Conservation (phyloP, 2,329 filamentous ascomycete species). For the Diaporthe sp. region DNA sequence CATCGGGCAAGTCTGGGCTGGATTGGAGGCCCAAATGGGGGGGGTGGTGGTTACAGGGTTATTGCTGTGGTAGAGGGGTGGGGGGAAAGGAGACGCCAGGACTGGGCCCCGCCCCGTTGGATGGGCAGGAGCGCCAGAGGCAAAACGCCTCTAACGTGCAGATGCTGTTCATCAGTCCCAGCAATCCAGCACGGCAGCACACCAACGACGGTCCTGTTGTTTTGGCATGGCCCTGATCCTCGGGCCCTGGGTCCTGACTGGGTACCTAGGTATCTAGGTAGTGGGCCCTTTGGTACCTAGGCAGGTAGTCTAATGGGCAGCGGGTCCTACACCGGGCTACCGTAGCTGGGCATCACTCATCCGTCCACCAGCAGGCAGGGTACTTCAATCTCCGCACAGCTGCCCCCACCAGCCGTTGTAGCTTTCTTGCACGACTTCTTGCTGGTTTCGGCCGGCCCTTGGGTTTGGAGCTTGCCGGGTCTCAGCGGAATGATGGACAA, state of each 20-base stretch:
- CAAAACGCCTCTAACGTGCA: constrained; percentile 11
- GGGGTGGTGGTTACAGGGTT: constrained; percentile 23
- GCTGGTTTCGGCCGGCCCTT: constrained; percentile 12
- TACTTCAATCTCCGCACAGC: constrained; percentile 28
- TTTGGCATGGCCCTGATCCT: constrained; percentile 10
- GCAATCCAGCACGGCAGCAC: neutral
- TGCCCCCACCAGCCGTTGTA: constrained; percentile 12
- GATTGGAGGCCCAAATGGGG: neutral
- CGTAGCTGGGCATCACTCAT: constrained; percentile 8
- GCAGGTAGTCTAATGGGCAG: neutral
- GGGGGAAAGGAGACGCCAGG: constrained; percentile 9
- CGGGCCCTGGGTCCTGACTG: neutral
- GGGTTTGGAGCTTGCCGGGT: constrained; percentile 8
- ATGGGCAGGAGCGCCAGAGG: constrained; percentile 15
- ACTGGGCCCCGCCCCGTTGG: constrained; percentile 15
- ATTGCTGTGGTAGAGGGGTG: constrained; percentile 14
- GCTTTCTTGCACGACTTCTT: neutral
- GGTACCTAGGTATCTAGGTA: neutral
- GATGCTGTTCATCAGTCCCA: neutral
- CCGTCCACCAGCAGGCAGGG: neutral
- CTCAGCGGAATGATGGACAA: neutral
- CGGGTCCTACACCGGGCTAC: constrained; percentile 3
- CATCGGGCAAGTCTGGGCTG: constrained; percentile 18
- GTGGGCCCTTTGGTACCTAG: constrained; percentile 4
- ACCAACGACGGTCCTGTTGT: constrained; percentile 5